Evolutionary conservation across 805 yeast species (phyloP), one percentile per base, ranked within the genome.

Genomic region (Huiozyma naganishii): DNA sequence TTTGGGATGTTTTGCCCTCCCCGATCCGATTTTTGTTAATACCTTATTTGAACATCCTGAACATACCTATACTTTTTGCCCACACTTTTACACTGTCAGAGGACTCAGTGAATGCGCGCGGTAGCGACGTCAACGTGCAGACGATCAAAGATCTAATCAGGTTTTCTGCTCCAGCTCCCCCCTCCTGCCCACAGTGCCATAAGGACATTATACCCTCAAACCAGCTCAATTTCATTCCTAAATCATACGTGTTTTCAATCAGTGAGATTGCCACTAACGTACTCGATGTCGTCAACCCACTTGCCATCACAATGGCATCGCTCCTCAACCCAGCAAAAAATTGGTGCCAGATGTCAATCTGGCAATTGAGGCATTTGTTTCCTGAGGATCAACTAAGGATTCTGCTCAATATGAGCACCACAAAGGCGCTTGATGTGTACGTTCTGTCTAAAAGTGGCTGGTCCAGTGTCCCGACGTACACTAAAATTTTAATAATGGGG

Each of bases 341-440:
- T 45, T 46, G 49, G 41, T 51, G 54, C 32, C 50, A 52, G 37
- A 27, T 57, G 9, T 59, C 59, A 2, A 32, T 59, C 11, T 53
- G 56, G 55, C 62, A 57, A 45, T 41, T 59, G 30, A 43, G 62
- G 29, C 45, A 51, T 27, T 29, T 59, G 8, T 58, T 59, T 29
- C 60, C 62, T 6, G 64, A 59, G 40, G 46, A 40, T n/a, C 46
- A 47, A 12, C 39, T 59, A 28, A 43, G 56, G 37, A 34, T 45
- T n/a, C 8, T 58, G 23, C 39, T 58, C 28, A 50, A 54, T 36
- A 52, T 52, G 11, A 49, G 56, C 37, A 57, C 58, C 9, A 53
- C 64, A 11, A 55, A 49, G 36, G 58, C 60, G 1, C 40, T 59
- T 23, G 62, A 59, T 45, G 57, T 58, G 1, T 59, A 53, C 42